Percentiles rank a stretch among this genome's conserved stretches.
These are phyloP conservation scores for Puccinellia tenuiflora DNA, from an alignment of 176 grass and related monocot species.

Conservation along the genomic window DNA sequence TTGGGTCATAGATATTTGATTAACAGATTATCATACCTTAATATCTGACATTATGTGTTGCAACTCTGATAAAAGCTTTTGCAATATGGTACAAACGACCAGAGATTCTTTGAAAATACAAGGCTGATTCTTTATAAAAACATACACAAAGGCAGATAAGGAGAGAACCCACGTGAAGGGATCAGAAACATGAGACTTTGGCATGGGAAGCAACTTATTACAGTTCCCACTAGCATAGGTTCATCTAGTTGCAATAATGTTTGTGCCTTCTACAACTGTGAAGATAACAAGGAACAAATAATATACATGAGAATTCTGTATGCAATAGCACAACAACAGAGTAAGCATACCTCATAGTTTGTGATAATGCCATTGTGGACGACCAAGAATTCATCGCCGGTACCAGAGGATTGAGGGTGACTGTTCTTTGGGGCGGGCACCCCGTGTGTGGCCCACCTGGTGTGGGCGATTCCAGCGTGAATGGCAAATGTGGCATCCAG, in stretches of 20 bases:
- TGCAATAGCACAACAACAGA: background rate
- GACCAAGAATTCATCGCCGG: slow-evolving; percentile 73
- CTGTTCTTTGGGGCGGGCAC: slow-evolving; percentile 87
- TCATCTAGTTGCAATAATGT: slow-evolving; percentile 15
- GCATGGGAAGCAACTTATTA: background rate
- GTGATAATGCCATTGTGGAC: slow-evolving; percentile 99
- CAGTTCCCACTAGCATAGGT: background rate
- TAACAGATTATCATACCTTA: background rate
- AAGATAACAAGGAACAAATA: background rate
- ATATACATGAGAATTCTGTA: background rate
- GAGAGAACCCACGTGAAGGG: slow-evolving; percentile 8
- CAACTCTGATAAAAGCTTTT: background rate
- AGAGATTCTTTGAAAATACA: background rate
- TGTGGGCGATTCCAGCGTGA: slow-evolving; percentile 91
- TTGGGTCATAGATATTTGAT: background rate
- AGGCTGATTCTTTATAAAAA: background rate
- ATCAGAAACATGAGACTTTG: background rate
- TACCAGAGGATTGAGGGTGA: slow-evolving; percentile 83
- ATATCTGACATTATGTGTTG: background rate
- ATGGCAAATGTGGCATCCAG: slow-evolving; percentile 52
- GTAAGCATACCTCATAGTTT: slow-evolving; percentile 78
- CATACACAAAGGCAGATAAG: background rate
- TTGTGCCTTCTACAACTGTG: slow-evolving; percentile 15
- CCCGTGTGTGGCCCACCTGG: slow-evolving; percentile 91
- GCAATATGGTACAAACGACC: background rate